These are phyloP conservation scores for Candida piceae DNA, from an alignment of 805 yeast species.

Conservation along the genomic window DNA sequence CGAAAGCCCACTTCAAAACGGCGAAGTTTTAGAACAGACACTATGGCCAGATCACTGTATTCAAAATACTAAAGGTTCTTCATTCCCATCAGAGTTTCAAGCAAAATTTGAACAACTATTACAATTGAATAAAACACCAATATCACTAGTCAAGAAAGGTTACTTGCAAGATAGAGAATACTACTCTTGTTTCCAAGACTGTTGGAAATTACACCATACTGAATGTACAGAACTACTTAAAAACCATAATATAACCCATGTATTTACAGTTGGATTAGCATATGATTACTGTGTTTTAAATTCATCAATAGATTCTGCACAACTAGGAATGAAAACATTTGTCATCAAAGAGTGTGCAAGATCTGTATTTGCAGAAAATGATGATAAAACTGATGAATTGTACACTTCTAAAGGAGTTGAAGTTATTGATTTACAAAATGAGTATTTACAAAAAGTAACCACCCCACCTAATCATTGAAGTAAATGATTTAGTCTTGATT, in stretches of 20 bases:
- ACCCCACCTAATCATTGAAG: too few species aligned
- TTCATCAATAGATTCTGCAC: slow-evolving; percentile 66
- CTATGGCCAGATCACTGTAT: slow-evolving; percentile 95
- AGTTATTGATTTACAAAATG: slow-evolving; percentile 10
- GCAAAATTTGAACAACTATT: slow-evolving; percentile 23
- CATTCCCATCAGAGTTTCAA: slow-evolving; percentile 48
- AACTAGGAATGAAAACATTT: slow-evolving; percentile 55
- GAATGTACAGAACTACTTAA: slow-evolving; percentile 50
- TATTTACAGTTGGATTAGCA: slow-evolving; percentile 77
- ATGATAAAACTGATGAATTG: slow-evolving; percentile 29
- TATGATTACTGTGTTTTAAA: slow-evolving; percentile 80
- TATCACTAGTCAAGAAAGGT: slow-evolving; percentile 62
- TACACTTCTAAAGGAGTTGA: slow-evolving; percentile 31
- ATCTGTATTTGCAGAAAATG: slow-evolving; percentile 47
- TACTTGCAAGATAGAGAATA: slow-evolving; percentile 68
- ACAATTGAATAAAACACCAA: slow-evolving; percentile 31
- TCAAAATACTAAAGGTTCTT: slow-evolving; percentile 63
- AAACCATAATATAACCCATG: slow-evolving; percentile 46
- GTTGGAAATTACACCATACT: slow-evolving; percentile 69
- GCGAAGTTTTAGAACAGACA: slow-evolving; percentile 33
- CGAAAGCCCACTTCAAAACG: slow-evolving; percentile 41
- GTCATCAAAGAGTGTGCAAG: slow-evolving; percentile 55
- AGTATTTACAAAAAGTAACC: slow-evolving; percentile 9
- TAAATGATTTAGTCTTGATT: too few species aligned
- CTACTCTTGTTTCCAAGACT: slow-evolving; percentile 82